phyloP scores from a whole-genome alignment of 768 basidiomycete genomes.

The Termitomyces sp. region DNA sequence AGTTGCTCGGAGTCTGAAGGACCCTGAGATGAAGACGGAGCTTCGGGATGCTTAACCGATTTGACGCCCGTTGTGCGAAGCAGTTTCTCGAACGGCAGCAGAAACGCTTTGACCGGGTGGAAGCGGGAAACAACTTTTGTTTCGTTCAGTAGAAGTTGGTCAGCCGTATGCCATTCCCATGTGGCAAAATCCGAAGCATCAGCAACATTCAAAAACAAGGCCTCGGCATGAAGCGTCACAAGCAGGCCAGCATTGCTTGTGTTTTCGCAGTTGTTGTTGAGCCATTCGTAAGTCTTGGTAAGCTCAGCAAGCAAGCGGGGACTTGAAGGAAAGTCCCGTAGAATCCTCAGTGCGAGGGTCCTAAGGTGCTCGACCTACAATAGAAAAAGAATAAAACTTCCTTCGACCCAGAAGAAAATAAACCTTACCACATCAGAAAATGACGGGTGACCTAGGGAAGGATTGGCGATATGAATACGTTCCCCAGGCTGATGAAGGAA shows the following conservation, averaged over 20 bases:
- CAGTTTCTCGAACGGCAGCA: constrained; percentile 27
- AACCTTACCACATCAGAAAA: constrained; percentile 39
- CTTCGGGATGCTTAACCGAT: constrained; percentile 14
- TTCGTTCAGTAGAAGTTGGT: constrained; percentile 34
- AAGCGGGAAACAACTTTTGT: constrained; percentile 23
- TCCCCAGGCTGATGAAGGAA: constrained; percentile 25
- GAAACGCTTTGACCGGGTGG: constrained; percentile 29
- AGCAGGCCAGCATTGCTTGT: constrained; percentile 14
- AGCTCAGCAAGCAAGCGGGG: constrained; percentile 32
- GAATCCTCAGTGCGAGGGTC: constrained; percentile 26
- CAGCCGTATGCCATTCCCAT: constrained; percentile 38
- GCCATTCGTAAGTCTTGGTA: constrained; percentile 39
- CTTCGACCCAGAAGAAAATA: not conserved
- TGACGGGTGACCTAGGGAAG: constrained; percentile 34
- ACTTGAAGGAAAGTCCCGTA: constrained; percentile 20
- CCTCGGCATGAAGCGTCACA: constrained; percentile 16
- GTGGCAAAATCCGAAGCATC: constrained; percentile 24
- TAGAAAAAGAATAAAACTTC: not conserved
- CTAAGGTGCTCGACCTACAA: constrained; percentile 38
- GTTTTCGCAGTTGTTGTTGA: constrained; percentile 24
- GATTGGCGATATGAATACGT: constrained; percentile 29
- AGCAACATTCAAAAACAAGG: constrained; percentile 45
- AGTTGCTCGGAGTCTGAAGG: constrained; percentile 12
- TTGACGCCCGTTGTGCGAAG: constrained; percentile 30
- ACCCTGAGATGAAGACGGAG: constrained; percentile 13